Conservation (phyloP, 2,329 filamentous ascomycete genomes). For the Cercospora sp. region DNA sequence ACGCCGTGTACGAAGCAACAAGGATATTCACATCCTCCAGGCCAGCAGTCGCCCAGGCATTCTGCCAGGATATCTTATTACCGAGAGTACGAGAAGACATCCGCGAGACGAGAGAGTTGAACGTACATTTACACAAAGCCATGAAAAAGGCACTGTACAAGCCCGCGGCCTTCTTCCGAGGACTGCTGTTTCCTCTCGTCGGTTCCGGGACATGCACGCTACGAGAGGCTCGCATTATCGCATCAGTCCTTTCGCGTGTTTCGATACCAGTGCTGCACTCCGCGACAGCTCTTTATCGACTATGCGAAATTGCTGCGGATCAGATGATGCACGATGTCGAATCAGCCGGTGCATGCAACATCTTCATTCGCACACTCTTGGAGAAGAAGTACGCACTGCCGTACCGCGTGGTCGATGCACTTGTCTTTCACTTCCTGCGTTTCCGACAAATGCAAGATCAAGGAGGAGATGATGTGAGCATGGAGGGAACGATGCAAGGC, state of each 20-base stretch:
- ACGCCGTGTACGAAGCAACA: conserved; percentile 84
- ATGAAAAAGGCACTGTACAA: conserved; percentile 93
- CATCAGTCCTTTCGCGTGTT: conserved; percentile 78
- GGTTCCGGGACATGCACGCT: conserved; percentile 84
- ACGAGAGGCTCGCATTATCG: conserved; percentile 87
- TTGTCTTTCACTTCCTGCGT: conserved; percentile 95
- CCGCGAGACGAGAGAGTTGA: conserved; percentile 88
- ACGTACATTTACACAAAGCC: conserved; percentile 91
- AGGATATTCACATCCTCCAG: conserved; percentile 88
- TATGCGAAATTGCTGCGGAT: conserved; percentile 92
- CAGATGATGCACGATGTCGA: conserved; percentile 81
- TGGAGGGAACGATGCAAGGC: conserved; percentile 47
- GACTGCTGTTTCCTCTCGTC: conserved; percentile 87
- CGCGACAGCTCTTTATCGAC: conserved; percentile 82
- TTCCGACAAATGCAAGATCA: conserved; percentile 72
- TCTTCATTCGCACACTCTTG: conserved; percentile 88
- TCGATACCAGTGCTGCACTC: conserved; percentile 90
- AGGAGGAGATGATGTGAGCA: conserved; percentile 56
- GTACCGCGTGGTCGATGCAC: conserved; percentile 87
- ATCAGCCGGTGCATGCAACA: conserved; percentile 86
- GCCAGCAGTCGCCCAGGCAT: conserved; percentile 75
- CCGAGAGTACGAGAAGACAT: conserved; percentile 93
- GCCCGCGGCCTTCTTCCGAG: conserved; percentile 95
- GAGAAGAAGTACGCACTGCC: conserved; percentile 98
- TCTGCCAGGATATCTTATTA: conserved; percentile 82